Evolutionary conservation across 139 green algal genomes (phyloP).

Genomic region (Coccomyxa sp.): DNA sequence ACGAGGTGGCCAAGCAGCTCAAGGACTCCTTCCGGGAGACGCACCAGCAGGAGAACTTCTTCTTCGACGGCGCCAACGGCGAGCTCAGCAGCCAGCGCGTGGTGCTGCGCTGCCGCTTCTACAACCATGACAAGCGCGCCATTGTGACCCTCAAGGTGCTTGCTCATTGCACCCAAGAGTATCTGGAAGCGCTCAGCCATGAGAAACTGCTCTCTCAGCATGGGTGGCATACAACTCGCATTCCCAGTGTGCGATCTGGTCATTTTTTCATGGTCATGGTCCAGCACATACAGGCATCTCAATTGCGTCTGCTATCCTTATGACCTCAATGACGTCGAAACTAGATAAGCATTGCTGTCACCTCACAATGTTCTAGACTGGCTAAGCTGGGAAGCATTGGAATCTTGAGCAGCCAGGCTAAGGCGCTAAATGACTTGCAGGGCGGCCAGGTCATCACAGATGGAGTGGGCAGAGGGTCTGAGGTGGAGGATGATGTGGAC

Average conservation of each 20-base stretch:
- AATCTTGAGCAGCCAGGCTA: constrained; percentile 21
- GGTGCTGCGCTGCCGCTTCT: constrained; percentile 85
- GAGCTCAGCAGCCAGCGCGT: constrained; percentile 69
- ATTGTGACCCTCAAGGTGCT: constrained; percentile 81
- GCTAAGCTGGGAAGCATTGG: constrained; percentile 35
- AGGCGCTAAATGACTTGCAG: not conserved
- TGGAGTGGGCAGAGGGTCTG: constrained; percentile 72
- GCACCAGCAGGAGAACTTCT: constrained; percentile 89
- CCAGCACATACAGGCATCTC: not conserved
- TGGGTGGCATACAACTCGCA: not conserved
- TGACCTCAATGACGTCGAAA: not conserved
- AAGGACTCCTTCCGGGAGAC: constrained; percentile 22
- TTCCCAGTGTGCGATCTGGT: not conserved
- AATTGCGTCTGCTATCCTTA: not conserved
- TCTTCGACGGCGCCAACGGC: constrained; percentile 81
- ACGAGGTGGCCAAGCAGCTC: constrained; percentile 57
- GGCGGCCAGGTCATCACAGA: constrained; percentile 43
- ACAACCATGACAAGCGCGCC: constrained; percentile 69
- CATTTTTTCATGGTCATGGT: not conserved
- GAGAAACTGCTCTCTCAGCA: not conserved
- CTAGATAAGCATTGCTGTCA: not conserved
- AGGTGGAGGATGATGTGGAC: constrained; percentile 71
- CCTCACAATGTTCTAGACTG: not conserved
- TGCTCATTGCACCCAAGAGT: not conserved
- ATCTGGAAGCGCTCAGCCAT: not conserved